Evolutionary conservation across 805 yeast species (phyloP).

Genomic region (Cyberlindnera subsufficiens): DNA sequence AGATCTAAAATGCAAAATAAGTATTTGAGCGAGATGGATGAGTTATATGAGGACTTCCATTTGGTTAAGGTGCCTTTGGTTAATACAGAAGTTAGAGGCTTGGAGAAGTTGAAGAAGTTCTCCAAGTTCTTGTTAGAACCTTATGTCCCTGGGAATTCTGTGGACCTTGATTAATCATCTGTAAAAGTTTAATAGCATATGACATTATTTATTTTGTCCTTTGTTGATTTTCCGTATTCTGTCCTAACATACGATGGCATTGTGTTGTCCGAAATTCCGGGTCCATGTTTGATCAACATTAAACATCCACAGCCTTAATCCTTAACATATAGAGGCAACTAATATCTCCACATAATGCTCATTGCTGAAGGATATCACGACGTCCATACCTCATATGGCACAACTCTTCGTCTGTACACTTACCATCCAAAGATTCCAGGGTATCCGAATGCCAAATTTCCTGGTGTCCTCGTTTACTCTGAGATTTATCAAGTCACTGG

Average conservation of each 20-base stretch:
- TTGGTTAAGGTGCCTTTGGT: slow-evolving; percentile 92
- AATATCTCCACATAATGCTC: slow-evolving; percentile 39
- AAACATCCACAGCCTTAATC: too few species aligned
- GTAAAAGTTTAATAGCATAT: background rate
- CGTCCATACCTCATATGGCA: slow-evolving; percentile 58
- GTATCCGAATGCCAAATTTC: slow-evolving; percentile 75
- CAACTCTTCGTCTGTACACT: slow-evolving; percentile 59
- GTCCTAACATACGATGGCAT: too few species aligned
- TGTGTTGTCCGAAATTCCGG: too few species aligned
- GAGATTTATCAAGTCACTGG: slow-evolving; percentile 83
- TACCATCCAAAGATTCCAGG: slow-evolving; percentile 65
- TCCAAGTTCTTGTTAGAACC: slow-evolving; percentile 76
- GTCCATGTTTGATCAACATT: too few species aligned
- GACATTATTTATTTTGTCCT: too few species aligned
- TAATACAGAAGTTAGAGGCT: slow-evolving; percentile 93
- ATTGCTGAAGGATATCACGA: slow-evolving; percentile 62
- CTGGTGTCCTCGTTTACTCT: slow-evolving; percentile 73
- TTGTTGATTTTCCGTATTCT: too few species aligned
- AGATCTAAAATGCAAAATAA: slow-evolving; percentile 96
- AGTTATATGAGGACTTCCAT: slow-evolving; percentile 95
- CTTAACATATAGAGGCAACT: background rate
- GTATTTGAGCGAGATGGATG: slow-evolving; percentile 92
- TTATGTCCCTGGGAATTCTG: slow-evolving; percentile 50
- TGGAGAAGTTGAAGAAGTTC: slow-evolving; percentile 76
- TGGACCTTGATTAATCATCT: slow-evolving; percentile 15